phyloP scores from a whole-genome alignment of 768 basidiomycete genomes.

The Tulasnella sp. region DNA sequence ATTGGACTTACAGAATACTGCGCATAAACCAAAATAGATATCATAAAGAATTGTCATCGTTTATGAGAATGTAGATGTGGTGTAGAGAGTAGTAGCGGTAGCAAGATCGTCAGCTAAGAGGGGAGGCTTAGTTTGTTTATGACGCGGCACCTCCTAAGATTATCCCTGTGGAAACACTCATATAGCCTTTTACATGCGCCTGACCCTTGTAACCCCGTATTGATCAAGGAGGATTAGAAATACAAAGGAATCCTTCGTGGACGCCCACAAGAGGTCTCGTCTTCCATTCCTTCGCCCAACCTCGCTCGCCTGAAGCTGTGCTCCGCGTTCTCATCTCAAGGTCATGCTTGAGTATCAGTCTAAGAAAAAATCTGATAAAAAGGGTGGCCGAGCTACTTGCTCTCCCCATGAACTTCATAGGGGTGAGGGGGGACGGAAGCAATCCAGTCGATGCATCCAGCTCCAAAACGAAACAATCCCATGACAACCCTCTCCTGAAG shows the following conservation, averaged over 20 bases:
- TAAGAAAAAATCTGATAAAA: too few relatives aligned
- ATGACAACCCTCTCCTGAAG: not conserved
- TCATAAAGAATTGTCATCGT: not conserved
- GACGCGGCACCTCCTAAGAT: not conserved
- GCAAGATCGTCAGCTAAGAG: not conserved
- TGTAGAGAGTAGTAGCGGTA: not conserved
- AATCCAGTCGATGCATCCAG: not conserved
- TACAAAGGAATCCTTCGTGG: not conserved
- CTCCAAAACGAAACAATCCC: not conserved
- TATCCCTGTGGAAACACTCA: not conserved
- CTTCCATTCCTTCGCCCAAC: too few relatives aligned
- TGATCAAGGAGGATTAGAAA: not conserved
- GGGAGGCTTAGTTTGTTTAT: not conserved
- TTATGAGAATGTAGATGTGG: not conserved
- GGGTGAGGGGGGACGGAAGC: not conserved
- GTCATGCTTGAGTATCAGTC: too few relatives aligned
- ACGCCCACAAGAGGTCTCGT: not conserved
- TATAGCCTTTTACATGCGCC: not conserved
- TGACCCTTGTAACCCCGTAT: not conserved
- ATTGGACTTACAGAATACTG: not conserved
- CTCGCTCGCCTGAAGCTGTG: too few relatives aligned
- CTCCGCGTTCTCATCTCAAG: too few relatives aligned
- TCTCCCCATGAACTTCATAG: too few relatives aligned
- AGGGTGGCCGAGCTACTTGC: too few relatives aligned
- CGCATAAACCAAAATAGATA: not conserved